These are phyloP conservation scores for Boletellus emodensis DNA, from an alignment of 768 basidiomycete genomes.

Conservation along the genomic window DNA sequence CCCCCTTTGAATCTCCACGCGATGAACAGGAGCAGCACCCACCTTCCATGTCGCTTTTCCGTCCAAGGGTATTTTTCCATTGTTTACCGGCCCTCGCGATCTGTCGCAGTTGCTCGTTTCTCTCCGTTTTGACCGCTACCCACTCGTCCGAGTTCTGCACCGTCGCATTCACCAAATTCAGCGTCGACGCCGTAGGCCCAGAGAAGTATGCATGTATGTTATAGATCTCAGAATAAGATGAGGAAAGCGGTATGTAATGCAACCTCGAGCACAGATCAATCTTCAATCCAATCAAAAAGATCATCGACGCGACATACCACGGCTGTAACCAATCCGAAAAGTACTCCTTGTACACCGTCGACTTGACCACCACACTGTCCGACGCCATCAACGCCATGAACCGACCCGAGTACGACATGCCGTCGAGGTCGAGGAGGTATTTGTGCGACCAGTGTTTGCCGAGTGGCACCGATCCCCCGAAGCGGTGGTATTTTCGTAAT, in stretches of 20 bases:
- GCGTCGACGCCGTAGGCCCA: constrained; percentile 63
- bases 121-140: constrained; percentile 43
- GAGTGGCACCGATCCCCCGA: constrained; percentile 72
- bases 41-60: constrained; percentile 93
- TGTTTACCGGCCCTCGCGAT: constrained; percentile 91
- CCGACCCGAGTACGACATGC: constrained; percentile 91
- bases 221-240: constrained; percentile 87
- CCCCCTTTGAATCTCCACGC: background rate
- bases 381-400: constrained; percentile 84
- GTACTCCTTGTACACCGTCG: constrained; percentile 88
- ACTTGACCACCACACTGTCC: constrained; percentile 86
- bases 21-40: constrained; percentile 21
- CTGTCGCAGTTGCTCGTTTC: constrained; percentile 67
- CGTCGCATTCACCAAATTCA: constrained; percentile 52
- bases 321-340: constrained; percentile 91
- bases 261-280: constrained; percentile 49
- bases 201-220: constrained; percentile 93
- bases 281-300: background rate
- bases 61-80: constrained; percentile 83
- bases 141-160: constrained; percentile 26
- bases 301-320: constrained; percentile 46
- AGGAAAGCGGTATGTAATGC: constrained; percentile 90
- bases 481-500: constrained; percentile 61
- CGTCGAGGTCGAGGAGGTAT: constrained; percentile 88
- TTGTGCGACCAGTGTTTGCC: constrained; percentile 92